Conservation (phyloP, 352 stramenopile genomes). For the Pythium angustatum region DNA sequence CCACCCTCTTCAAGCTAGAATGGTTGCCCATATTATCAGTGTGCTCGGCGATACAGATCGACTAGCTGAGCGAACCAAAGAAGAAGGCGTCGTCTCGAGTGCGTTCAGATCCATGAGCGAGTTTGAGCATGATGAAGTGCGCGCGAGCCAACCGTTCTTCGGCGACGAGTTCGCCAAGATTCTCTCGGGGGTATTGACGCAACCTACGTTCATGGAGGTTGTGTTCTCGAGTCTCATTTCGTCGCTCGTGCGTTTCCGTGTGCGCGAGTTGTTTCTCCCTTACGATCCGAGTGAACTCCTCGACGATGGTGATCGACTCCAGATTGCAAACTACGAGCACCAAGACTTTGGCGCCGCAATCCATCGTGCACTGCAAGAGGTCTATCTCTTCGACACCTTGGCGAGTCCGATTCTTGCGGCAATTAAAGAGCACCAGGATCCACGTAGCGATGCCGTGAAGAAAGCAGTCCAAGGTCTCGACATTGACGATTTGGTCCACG, state of each 20-base stretch:
- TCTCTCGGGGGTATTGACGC: not conserved
- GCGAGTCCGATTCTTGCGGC: slow-evolving; percentile 40
- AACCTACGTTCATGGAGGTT: slow-evolving; percentile 40
- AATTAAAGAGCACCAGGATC: slow-evolving; percentile 19
- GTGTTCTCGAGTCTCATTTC: slow-evolving; percentile 57
- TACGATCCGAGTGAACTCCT: slow-evolving; percentile 38
- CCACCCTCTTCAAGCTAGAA: not conserved
- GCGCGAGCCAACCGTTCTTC: slow-evolving; percentile 39
- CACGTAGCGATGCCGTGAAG: slow-evolving; percentile 12
- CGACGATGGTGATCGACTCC: slow-evolving; percentile 27
- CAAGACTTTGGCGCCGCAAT: slow-evolving; percentile 81
- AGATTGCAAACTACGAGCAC: slow-evolving; percentile 57
- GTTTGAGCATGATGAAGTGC: slow-evolving; percentile 17
- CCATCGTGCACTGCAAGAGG: slow-evolving; percentile 62
- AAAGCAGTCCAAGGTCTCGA: slow-evolving; percentile 16
- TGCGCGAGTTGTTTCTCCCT: slow-evolving; percentile 67
- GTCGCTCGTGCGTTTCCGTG: slow-evolving; percentile 58
- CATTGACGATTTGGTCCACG: slow-evolving; percentile 47
- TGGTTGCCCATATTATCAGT: slow-evolving; percentile 9
- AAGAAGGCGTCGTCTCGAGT: slow-evolving; percentile 1
- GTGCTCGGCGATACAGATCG: slow-evolving; percentile 16
- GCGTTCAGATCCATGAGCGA: slow-evolving; percentile 17
- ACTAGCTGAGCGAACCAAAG: slow-evolving; percentile 11
- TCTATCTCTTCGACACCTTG: slow-evolving; percentile 43
- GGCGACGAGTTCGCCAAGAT: slow-evolving; percentile 50